Conservation (phyloP, 208 protist genomes). For the Leishmania aethiopica region DNA sequence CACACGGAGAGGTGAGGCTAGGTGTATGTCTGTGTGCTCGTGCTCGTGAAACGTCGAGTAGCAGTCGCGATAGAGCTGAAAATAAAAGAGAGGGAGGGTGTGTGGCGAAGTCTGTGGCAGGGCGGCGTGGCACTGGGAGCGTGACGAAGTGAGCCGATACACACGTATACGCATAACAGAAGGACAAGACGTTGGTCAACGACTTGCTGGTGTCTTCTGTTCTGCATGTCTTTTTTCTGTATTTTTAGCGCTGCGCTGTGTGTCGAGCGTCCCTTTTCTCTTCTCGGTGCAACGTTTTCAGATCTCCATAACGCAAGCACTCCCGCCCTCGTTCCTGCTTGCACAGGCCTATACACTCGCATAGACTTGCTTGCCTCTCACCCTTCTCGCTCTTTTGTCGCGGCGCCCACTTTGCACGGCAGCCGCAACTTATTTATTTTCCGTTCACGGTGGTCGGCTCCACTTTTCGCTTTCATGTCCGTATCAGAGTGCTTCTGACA, state of each 20-base stretch:
- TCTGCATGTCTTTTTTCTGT: too few relatives aligned
- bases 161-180: neutral
- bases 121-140: neutral
- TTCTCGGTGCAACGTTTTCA: neutral
- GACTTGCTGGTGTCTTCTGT: neutral
- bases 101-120: neutral
- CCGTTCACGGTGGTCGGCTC: neutral
- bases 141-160: neutral
- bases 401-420: neutral
- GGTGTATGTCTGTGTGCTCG: neutral
- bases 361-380: neutral
- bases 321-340: neutral
- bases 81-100: neutral
- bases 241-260: neutral
- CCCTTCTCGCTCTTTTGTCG: neutral
- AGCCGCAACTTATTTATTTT: neutral
- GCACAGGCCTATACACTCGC: neutral
- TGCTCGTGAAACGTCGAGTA: neutral
- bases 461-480: neutral
- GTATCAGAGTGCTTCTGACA: neutral
- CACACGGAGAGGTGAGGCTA: neutral
- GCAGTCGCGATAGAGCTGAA: neutral
- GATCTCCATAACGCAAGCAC: neutral
- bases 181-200: neutral
- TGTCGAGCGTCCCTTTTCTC: neutral